Percentiles rank a stretch among this genome's conserved stretches.
Conservation (phyloP, 345 rosid species). For the Luvunga scandens region DNA sequence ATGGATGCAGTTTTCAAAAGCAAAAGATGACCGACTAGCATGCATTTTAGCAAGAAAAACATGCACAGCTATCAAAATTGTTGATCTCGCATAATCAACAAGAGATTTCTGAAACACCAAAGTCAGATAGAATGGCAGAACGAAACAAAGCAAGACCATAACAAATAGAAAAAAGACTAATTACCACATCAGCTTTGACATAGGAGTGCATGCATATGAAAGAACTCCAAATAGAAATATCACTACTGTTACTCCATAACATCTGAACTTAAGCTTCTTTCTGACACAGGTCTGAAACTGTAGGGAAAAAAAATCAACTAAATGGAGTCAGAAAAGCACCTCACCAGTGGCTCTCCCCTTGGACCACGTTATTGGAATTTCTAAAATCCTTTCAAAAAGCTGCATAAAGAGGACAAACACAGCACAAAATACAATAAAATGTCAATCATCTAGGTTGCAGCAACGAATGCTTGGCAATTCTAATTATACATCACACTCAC, state of each 20-base stretch:
- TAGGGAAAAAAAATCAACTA: neutral
- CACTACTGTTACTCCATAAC: neutral
- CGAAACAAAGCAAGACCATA: neutral
- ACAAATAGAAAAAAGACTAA: neutral
- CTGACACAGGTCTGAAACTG: neutral
- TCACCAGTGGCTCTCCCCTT: constrained; percentile 99
- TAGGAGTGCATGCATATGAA: neutral
- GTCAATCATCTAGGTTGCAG: constrained; percentile 6
- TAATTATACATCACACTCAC: constrained; percentile 13
- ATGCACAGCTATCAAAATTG: neutral
- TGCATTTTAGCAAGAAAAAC: neutral
- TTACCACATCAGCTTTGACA: neutral
- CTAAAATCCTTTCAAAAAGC: constrained; percentile 92
- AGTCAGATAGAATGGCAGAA: neutral
- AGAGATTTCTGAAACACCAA: constrained; percentile 5
- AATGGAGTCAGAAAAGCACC: constrained; percentile 80
- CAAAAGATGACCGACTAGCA: neutral
- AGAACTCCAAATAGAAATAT: neutral
- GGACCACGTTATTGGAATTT: constrained; percentile 82
- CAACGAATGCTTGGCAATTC: neutral
- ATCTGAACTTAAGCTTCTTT: neutral
- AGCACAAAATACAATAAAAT: constrained; percentile 6
- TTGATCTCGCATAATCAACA: neutral
- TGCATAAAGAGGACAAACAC: constrained; percentile 31
- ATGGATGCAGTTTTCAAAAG: neutral